phyloP scores from a whole-genome alignment of 495 filamentous ascomycete genomes.

The Daldinia caldariorum region DNA sequence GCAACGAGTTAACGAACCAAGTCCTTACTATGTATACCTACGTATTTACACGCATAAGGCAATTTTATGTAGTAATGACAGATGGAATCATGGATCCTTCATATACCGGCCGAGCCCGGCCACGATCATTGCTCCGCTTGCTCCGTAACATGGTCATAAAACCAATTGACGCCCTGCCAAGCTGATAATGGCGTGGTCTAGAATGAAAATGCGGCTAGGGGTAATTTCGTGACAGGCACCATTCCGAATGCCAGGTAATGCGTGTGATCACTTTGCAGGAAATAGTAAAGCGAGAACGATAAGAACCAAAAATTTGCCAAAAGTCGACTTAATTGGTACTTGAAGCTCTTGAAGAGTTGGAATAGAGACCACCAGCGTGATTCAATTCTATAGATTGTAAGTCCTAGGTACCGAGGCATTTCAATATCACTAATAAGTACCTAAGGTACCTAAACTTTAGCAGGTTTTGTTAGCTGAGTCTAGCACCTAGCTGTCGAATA shows the following conservation, averaged over 20 bases:
- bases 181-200: constrained; percentile 36
- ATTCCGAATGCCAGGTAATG: constrained; percentile 23
- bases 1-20: neutral
- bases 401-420: constrained; percentile 2
- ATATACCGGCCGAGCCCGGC: constrained; percentile 20
- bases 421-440: neutral
- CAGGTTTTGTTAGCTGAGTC: neutral
- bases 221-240: constrained; percentile 28
- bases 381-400: neutral
- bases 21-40: too few species aligned
- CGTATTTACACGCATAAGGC: constrained; percentile 10
- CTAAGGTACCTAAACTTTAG: neutral
- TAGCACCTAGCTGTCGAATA: constrained; percentile 5
- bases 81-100: constrained; percentile 32
- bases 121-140: constrained; percentile 8
- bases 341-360: neutral
- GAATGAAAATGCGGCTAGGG: constrained; percentile 21
- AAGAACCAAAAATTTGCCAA: neutral
- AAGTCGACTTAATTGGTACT: neutral
- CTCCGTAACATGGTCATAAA: constrained; percentile 32
- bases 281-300: neutral
- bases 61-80: constrained; percentile 19
- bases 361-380: neutral
- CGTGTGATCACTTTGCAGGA: constrained; percentile 6
- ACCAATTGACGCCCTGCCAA: constrained; percentile 34